phyloP scores from a whole-genome alignment of 1,139 yeast genomes.

The Yamadazyma pseudoaaseri region DNA sequence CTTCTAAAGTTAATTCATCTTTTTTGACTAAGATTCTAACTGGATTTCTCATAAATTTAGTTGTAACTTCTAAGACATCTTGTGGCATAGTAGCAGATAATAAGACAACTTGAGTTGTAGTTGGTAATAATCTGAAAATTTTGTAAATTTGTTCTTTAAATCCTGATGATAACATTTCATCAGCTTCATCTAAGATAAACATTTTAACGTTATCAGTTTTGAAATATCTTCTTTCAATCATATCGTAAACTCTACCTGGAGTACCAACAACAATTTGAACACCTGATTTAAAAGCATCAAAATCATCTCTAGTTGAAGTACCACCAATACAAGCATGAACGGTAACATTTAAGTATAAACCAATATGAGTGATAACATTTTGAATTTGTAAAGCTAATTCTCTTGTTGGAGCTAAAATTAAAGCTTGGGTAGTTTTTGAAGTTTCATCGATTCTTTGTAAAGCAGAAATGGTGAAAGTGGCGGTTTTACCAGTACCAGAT shows the following conservation, averaged over 20 bases:
- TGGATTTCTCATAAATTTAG: slow-evolving; percentile 97
- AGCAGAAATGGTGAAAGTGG: slow-evolving; percentile 96
- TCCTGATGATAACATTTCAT: slow-evolving; percentile 96
- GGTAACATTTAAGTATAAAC: slow-evolving; percentile 88
- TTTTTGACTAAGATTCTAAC: slow-evolving; percentile 96
- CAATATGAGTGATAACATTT: slow-evolving; percentile 91
- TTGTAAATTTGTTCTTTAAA: slow-evolving; percentile 98
- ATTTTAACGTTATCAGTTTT: slow-evolving; percentile 88
- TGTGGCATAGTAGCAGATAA: slow-evolving; percentile 98
- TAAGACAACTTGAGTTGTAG: slow-evolving; percentile 92
- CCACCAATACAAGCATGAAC: slow-evolving; percentile 99
- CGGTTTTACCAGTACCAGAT: slow-evolving; percentile 99
- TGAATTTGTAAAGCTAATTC: slow-evolving; percentile 98
- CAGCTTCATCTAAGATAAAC: slow-evolving; percentile 99
- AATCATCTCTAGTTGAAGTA: slow-evolving; percentile 88
- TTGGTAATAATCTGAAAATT: slow-evolving; percentile 91
- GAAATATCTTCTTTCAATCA: slow-evolving; percentile 93
- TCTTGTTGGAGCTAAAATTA: slow-evolving; percentile 97
- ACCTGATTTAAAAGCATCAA: slow-evolving; percentile 87
- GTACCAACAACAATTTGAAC: slow-evolving; percentile 98
- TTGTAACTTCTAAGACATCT: slow-evolving; percentile 94
- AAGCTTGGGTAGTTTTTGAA: slow-evolving; percentile 83
- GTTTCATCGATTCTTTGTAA: slow-evolving; percentile 86
- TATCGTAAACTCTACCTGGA: slow-evolving; percentile 98
- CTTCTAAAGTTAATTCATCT: slow-evolving; percentile 97